Evolutionary conservation across 441 rosid species (phyloP).

Genomic region (Raphanus hybrid): DNA sequence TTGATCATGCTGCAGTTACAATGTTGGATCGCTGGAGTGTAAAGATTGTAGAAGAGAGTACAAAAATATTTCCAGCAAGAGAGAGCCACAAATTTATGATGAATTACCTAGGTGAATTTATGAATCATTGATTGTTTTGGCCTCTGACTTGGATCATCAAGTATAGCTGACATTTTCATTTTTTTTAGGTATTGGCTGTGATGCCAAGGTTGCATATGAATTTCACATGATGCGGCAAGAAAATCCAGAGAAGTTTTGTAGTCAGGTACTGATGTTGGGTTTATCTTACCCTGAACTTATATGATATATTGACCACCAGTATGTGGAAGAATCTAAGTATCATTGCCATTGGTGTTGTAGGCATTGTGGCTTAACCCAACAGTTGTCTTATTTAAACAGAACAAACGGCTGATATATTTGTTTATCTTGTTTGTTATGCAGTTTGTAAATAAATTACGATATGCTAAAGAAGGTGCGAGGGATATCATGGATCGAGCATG

Average conservation of each 20-base stretch:
- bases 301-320: background rate
- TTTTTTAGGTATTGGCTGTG: constrained; percentile 72
- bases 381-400: background rate
- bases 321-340: background rate
- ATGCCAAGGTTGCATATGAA: constrained; percentile 82
- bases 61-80: constrained; percentile 41
- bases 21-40: constrained; percentile 83
- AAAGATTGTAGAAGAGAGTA: constrained; percentile 51
- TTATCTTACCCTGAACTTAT: background rate
- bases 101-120: constrained; percentile 66
- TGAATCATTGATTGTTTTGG: constrained; percentile 4
- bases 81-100: constrained; percentile 65
- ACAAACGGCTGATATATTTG: constrained; percentile 25
- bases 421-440: constrained; percentile 39
- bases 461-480: constrained; percentile 81
- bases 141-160: constrained; percentile 30
- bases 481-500: constrained; percentile 81
- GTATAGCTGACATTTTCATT: constrained; percentile 31
- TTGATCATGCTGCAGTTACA: constrained; percentile 67
- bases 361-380: constrained; percentile 1
- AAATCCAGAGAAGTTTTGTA: constrained; percentile 71
- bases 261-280: constrained; percentile 53
- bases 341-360: constrained; percentile 9
- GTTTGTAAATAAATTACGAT: constrained; percentile 77
- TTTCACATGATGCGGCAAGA: constrained; percentile 68